Evolutionary conservation across 2,329 filamentous ascomycete genomes (phyloP).

Genomic region (Ceratocystis destructans): DNA sequence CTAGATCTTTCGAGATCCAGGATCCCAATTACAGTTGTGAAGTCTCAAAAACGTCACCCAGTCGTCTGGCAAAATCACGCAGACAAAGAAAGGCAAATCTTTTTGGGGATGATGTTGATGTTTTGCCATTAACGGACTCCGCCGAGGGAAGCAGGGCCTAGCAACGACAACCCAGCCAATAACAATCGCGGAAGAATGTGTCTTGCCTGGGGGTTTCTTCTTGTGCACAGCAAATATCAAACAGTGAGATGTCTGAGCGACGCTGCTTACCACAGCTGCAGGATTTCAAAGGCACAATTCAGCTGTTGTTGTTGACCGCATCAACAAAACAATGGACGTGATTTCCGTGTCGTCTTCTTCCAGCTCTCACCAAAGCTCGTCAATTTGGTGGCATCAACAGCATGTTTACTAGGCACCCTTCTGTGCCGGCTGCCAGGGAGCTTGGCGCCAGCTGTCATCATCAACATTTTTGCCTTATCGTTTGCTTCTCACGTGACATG

Average conservation of each 20-base stretch:
- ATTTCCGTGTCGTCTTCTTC: neutral
- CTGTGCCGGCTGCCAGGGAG: neutral
- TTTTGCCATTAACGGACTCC: neutral
- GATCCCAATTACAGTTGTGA: neutral
- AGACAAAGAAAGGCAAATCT: neutral
- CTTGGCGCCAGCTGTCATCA: neutral
- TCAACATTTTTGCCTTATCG: neutral
- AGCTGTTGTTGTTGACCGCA: neutral
- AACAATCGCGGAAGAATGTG: neutral
- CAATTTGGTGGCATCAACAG: neutral
- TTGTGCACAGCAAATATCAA: neutral
- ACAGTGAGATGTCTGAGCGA: neutral
- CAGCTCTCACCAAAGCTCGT: neutral
- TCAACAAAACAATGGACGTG: neutral
- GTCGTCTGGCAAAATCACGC: neutral
- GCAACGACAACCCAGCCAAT: conserved; percentile 1
- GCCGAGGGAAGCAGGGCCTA: neutral
- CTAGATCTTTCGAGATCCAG: too few species aligned
- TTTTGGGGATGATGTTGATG: neutral
- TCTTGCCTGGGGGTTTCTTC: too few species aligned
- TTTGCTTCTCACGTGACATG: conserved; percentile 4
- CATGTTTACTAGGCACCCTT: neutral
- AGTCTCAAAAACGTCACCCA: neutral
- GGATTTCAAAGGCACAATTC: neutral
- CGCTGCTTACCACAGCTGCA: neutral